These are phyloP conservation scores for Nannizziopsis arthrosporioides DNA, from an alignment of 2,329 filamentous ascomycete genomes.

Conservation along the genomic window DNA sequence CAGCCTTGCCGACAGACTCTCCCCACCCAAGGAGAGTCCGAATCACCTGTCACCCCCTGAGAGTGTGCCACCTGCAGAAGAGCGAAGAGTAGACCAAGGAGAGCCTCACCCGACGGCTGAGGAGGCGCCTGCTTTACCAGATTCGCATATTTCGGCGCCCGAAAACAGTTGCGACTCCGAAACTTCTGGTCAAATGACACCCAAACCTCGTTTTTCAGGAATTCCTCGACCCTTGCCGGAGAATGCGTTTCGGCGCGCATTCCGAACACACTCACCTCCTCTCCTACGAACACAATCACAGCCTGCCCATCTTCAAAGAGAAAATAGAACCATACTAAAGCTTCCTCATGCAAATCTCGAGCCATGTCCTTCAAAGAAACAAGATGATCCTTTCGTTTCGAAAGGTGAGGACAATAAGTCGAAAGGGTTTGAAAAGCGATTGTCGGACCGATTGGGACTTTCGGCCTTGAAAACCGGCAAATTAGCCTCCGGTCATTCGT, in stretches of 20 bases:
- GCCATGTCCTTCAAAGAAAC: neutral
- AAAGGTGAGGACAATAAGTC: slow-evolving; percentile 14
- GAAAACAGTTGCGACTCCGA: neutral
- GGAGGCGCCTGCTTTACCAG: neutral
- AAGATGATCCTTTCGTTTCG: neutral
- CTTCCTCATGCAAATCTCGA: neutral
- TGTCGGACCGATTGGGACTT: slow-evolving; percentile 61
- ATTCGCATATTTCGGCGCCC: neutral
- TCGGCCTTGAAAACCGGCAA: slow-evolving; percentile 50
- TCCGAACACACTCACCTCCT: slow-evolving; percentile 35
- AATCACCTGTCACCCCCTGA: neutral
- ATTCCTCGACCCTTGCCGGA: slow-evolving; percentile 30
- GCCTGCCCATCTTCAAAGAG: slow-evolving; percentile 28
- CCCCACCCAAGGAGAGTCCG: slow-evolving; percentile 2
- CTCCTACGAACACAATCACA: slow-evolving; percentile 43
- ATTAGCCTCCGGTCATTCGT: slow-evolving; percentile 45
- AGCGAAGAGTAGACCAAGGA: neutral
- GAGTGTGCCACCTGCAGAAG: neutral
- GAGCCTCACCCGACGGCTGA: neutral
- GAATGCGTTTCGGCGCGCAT: slow-evolving; percentile 26
- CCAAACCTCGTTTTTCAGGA: slow-evolving; percentile 23
- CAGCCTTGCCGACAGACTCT: slow-evolving; percentile 19
- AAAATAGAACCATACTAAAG: slow-evolving; percentile 10
- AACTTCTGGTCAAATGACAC: neutral
- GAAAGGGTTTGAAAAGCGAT: slow-evolving; percentile 54